A percentile compares a stretch with the other conserved stretches of the same genome.
Conservation (phyloP, 2,329 filamentous ascomycete species). For the Colletotrichum trifolii region DNA sequence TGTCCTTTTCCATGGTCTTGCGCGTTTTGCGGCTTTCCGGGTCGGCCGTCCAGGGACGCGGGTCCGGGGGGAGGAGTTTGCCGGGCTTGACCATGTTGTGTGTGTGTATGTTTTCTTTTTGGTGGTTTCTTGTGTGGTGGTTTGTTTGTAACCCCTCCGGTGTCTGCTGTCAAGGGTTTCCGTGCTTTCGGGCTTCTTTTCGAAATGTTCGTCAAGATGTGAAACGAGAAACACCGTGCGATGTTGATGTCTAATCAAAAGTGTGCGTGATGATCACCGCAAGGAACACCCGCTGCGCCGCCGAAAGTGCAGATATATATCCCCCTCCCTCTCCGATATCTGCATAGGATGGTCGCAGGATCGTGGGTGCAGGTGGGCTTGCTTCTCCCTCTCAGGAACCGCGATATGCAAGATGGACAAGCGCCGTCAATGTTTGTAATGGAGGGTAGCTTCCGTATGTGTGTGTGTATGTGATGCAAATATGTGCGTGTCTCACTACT, state of each 20-base stretch:
- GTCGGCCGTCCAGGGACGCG: conserved; percentile 51
- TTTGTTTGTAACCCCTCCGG: too few species aligned
- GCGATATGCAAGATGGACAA: too few species aligned
- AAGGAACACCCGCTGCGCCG: neutral
- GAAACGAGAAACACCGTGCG: neutral
- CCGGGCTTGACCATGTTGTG: conserved; percentile 30
- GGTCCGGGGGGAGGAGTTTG: conserved; percentile 41
- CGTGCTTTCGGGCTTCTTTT: too few species aligned
- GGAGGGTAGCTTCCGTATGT: too few species aligned
- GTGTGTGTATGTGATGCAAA: too few species aligned
- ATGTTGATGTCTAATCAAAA: neutral
- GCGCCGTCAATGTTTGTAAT: too few species aligned
- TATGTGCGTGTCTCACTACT: too few species aligned
- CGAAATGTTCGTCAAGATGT: neutral
- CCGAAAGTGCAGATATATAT: conserved; percentile 8
- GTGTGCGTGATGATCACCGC: neutral
- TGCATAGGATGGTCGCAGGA: conserved; percentile 5
- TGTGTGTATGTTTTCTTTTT: too few species aligned
- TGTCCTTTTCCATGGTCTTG: conserved; percentile 53
- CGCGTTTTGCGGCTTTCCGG: conserved; percentile 48
- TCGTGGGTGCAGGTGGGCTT: too few species aligned
- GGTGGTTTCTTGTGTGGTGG: neutral
- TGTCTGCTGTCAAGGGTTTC: too few species aligned
- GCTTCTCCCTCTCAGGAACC: too few species aligned
- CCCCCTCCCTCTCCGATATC: conserved; percentile 1